These are phyloP conservation scores for Bruguiera parviflora DNA, from an alignment of 345 rosid species.

Conservation along the genomic window DNA sequence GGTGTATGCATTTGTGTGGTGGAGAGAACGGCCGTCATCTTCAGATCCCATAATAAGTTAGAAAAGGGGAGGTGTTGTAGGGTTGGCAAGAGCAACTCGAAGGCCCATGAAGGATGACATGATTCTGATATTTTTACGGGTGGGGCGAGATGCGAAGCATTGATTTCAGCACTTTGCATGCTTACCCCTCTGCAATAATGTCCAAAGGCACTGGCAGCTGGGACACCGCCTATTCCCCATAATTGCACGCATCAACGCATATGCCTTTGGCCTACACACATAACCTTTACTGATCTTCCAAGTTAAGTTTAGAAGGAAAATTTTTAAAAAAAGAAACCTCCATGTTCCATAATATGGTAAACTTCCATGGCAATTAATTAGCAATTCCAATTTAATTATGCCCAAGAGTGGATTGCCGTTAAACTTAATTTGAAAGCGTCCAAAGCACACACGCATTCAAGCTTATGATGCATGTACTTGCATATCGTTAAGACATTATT, in stretches of 20 bases:
- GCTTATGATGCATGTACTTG: conserved; percentile 5
- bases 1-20: no score
- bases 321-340: background rate
- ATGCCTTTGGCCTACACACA: no score
- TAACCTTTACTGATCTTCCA: conserved; percentile 40
- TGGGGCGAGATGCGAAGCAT: conserved; percentile 17
- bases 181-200: conserved; percentile 20
- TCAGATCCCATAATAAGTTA: no score
- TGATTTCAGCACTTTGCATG: conserved; percentile 27
- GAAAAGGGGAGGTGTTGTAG: no score
- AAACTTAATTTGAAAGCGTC: conserved; percentile 4
- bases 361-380: no score
- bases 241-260: conserved; percentile 17
- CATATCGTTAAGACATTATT: background rate
- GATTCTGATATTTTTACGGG: conserved; percentile 18
- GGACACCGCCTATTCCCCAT: conserved; percentile 20
- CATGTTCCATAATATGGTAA: background rate
- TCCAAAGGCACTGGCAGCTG: background rate
- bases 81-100: background rate
- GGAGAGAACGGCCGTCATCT: no score
- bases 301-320: conserved; percentile 19
- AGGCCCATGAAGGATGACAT: conserved; percentile 17
- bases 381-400: background rate
- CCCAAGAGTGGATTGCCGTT: background rate
- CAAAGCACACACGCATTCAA: conserved; percentile 10